Percentiles rank a stretch among this genome's conserved stretches.
phyloP scores from a whole-genome alignment of 352 stramenopile genomes.

The Phytopythium montanum region DNA sequence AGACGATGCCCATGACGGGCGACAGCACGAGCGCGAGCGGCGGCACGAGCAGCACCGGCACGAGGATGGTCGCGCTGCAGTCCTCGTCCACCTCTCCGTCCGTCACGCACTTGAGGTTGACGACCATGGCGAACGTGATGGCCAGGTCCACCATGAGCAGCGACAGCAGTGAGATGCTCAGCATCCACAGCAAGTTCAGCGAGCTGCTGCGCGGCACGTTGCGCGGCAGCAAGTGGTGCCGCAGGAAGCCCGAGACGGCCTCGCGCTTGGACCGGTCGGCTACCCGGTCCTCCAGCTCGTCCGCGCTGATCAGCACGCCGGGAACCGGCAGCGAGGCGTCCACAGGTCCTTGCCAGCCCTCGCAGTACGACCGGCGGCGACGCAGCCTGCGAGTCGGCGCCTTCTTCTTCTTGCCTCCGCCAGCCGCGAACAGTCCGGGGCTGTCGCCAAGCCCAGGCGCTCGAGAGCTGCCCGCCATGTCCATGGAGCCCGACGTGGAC shows the following conservation, averaged over 20 bases:
- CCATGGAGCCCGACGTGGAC: constrained; percentile 36
- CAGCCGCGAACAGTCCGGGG: not conserved
- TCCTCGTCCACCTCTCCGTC: constrained; percentile 64
- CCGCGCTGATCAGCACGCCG: constrained; percentile 62
- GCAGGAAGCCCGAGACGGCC: constrained; percentile 40
- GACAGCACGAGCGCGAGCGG: constrained; percentile 68
- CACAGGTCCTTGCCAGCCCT: constrained; percentile 67
- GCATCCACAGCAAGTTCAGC: constrained; percentile 61
- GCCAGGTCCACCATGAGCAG: constrained; percentile 75
- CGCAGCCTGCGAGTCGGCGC: constrained; percentile 13
- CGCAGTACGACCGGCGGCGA: constrained; percentile 49
- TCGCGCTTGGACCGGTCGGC: constrained; percentile 35
- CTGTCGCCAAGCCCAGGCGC: not conserved
- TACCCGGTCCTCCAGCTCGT: constrained; percentile 61
- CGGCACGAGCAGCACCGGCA: constrained; percentile 64
- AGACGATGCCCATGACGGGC: constrained; percentile 72
- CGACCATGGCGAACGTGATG: constrained; percentile 77
- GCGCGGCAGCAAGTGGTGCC: constrained; percentile 41
- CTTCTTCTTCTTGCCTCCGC: constrained; percentile 18
- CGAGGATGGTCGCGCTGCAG: constrained; percentile 70
- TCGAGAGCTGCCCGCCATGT: constrained; percentile 5
- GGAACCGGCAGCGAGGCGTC: constrained; percentile 70
- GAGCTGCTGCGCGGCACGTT: constrained; percentile 56
- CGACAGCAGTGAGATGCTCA: constrained; percentile 54
- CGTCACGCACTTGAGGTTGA: constrained; percentile 78